Conservation (phyloP, 139 green algal genomes). For the Limnomonas spitsbergensis region DNA sequence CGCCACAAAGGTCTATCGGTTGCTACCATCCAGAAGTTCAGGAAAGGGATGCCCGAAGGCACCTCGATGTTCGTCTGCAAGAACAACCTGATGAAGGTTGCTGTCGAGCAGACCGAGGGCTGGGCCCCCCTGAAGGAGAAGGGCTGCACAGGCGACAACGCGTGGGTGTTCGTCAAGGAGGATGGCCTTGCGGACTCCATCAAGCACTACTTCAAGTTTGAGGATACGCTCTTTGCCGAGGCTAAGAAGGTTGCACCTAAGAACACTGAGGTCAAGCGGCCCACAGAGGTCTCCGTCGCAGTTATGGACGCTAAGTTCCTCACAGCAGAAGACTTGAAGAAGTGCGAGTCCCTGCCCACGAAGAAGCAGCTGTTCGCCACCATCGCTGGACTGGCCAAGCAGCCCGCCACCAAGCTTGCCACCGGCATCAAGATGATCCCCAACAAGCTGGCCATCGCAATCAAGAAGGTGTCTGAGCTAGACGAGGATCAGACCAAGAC, state of each 20-base stretch:
- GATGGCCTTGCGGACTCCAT: constrained; percentile 66
- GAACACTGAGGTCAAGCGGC: constrained; percentile 35
- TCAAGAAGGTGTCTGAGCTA: constrained; percentile 47
- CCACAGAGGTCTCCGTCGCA: constrained; percentile 34
- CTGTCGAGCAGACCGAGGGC: constrained; percentile 58
- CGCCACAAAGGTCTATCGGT: constrained; percentile 79
- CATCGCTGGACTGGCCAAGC: constrained; percentile 78
- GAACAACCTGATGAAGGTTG: constrained; percentile 80
- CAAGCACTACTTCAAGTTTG: constrained; percentile 74
- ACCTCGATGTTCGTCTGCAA: constrained; percentile 74
- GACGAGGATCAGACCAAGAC: constrained; percentile 50
- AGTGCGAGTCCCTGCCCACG: constrained; percentile 82
- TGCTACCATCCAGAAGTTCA: constrained; percentile 70
- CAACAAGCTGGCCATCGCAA: constrained; percentile 39
- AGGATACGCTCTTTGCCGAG: constrained; percentile 57
- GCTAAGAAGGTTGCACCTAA: constrained; percentile 57
- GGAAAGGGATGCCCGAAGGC: constrained; percentile 63
- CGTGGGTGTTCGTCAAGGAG: constrained; percentile 85
- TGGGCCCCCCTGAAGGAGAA: constrained; percentile 51
- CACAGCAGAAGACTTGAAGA: constrained; percentile 58
- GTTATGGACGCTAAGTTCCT: constrained; percentile 57
- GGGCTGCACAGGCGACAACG: constrained; percentile 68
- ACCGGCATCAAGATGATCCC: constrained; percentile 45
- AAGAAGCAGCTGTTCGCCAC: constrained; percentile 80
- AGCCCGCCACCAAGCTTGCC: constrained; percentile 73